A percentile compares a stretch with the other conserved stretches of the same genome.
Conservation (phyloP, 192 early-diverging fungal genomes). For the Entomortierella chlamydospora region DNA sequence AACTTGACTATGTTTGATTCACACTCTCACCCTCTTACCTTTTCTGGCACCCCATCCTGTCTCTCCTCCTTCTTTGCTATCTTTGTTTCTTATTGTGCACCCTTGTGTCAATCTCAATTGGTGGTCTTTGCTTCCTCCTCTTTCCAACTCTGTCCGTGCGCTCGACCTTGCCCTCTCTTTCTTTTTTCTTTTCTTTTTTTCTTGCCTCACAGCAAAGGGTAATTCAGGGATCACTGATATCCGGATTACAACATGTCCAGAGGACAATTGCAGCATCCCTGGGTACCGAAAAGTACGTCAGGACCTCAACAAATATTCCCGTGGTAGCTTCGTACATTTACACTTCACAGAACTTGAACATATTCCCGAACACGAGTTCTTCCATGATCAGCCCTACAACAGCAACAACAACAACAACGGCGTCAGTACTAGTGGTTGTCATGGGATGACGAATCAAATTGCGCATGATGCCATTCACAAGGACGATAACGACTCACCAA, state of each 20-base stretch:
- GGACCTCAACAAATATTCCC: conserved; percentile 43
- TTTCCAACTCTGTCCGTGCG: background rate
- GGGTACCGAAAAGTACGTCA: conserved; percentile 39
- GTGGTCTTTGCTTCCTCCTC: background rate
- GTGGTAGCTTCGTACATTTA: conserved; percentile 47
- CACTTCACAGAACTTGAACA: conserved; percentile 32
- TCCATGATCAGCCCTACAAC: background rate
- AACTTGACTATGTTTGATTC: too few species aligned
- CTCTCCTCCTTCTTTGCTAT: too few species aligned
- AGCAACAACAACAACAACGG: background rate
- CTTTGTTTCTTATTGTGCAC: too few species aligned
- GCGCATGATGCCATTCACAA: background rate
- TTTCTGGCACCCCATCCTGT: background rate
- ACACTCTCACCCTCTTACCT: background rate
- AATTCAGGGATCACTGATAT: conserved; percentile 35
- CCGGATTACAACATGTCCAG: conserved; percentile 29
- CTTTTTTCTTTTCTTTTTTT: background rate
- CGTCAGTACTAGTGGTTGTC: background rate
- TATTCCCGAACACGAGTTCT: background rate
- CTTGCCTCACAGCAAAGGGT: background rate
- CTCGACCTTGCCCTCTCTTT: background rate
- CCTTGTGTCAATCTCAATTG: too few species aligned
- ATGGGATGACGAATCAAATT: background rate
- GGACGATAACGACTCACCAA: background rate
- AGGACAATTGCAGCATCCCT: conserved; percentile 34